Evolutionary conservation across 495 filamentous ascomycete species (phyloP).

Genomic region (Terfezia claveryi): DNA sequence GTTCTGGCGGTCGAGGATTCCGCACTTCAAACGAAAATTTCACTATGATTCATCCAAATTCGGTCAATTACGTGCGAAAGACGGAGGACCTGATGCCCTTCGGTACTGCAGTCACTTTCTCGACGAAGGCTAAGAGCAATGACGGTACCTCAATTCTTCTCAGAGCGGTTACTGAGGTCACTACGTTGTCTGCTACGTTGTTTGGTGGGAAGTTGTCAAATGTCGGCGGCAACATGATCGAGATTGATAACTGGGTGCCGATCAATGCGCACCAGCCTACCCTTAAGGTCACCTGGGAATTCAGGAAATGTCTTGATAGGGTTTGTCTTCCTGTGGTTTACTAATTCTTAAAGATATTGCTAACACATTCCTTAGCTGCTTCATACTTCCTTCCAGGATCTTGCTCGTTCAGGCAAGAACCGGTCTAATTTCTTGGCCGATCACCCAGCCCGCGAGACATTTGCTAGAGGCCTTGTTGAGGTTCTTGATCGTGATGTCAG

Average conservation of each 20-base stretch:
- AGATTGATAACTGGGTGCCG: conserved; percentile 30
- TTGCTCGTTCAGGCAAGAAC: conserved; percentile 7
- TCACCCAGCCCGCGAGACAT: conserved; percentile 20
- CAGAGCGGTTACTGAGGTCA: conserved; percentile 26
- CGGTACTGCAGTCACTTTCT: conserved; percentile 23
- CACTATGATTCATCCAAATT: conserved; percentile 26
- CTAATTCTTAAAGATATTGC: neutral
- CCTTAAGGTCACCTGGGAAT: conserved; percentile 24
- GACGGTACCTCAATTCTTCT: conserved; percentile 26
- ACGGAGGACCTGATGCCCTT: conserved; percentile 6
- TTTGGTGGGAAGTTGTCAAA: conserved; percentile 29
- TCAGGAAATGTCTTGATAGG: conserved; percentile 22
- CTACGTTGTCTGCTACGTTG: conserved; percentile 26
- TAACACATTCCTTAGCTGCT: conserved; percentile 15
- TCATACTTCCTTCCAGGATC: conserved; percentile 15
- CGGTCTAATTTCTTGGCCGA: conserved; percentile 20
- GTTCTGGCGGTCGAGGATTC: conserved; percentile 16
- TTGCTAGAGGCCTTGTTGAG: conserved; percentile 24
- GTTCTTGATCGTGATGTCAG: conserved; percentile 13
- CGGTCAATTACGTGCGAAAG: conserved; percentile 20
- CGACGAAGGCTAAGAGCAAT: conserved; percentile 21
- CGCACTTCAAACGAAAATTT: conserved; percentile 24
- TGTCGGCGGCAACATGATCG: conserved; percentile 16
- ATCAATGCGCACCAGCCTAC: conserved; percentile 21
- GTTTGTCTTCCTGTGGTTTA: conserved; percentile 1